Evolutionary conservation across 305 asterid genomes (phyloP).

Genomic region (Plantago coronopus): DNA sequence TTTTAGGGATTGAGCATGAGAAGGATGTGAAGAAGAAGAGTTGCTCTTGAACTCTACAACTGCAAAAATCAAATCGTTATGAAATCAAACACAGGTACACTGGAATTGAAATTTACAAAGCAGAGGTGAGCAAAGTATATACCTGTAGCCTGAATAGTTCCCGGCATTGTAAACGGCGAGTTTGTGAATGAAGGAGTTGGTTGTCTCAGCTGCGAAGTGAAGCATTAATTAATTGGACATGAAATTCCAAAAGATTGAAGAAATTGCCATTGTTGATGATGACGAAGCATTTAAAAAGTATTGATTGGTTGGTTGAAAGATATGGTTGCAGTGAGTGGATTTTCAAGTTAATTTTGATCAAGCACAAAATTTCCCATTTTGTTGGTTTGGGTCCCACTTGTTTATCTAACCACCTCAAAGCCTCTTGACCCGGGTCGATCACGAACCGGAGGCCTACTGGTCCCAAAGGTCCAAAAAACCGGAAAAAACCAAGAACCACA

Average conservation of each 20-base stretch:
- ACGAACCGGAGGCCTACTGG: too few species aligned
- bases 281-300: neutral
- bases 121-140: constrained; percentile 9
- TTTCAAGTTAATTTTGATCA: constrained; percentile 9
- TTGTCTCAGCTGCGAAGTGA: neutral
- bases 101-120: neutral
- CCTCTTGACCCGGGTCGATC: too few species aligned
- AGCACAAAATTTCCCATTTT: too few species aligned
- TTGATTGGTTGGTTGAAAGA: constrained; percentile 44
- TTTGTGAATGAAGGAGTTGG: neutral
- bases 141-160: constrained; percentile 90
- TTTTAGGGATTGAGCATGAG: constrained; percentile 50
- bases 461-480: too few species aligned
- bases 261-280: constrained; percentile 1
- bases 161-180: constrained; percentile 57
- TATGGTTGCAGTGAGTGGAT: constrained; percentile 44
- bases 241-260: neutral
- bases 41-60: constrained; percentile 75
- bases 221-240: neutral
- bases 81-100: neutral
- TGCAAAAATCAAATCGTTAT: constrained; percentile 15
- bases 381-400: too few species aligned
- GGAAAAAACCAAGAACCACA: too few species aligned
- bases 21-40: constrained; percentile 49
- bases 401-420: constrained; percentile 38